Evolutionary conservation across 345 rosid species (phyloP).

Genomic region (Populus deltoides): DNA sequence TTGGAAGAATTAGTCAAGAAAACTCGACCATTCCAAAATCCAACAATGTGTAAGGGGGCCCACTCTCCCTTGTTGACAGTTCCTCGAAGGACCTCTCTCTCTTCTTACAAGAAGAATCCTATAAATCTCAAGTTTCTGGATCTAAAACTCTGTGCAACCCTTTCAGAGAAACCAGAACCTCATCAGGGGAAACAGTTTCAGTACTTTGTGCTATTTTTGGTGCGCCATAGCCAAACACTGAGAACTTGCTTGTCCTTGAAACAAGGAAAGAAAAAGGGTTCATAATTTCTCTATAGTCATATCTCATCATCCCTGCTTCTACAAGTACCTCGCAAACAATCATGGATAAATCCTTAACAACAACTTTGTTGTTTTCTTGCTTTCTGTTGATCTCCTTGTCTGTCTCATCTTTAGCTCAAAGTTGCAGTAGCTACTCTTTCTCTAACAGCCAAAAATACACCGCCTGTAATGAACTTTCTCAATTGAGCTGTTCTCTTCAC

Average conservation of each 20-base stretch:
- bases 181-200: not conserved
- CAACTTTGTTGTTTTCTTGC: not conserved
- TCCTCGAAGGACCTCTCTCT: not conserved
- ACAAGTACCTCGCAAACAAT: not conserved
- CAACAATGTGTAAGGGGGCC: too few relatives aligned
- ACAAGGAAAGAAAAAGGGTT: not conserved
- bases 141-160: not conserved
- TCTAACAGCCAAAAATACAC: constrained; percentile 20
- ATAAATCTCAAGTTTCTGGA: not conserved
- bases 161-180: not conserved
- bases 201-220: not conserved
- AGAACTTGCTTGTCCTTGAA: not conserved
- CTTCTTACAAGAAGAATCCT: not conserved
- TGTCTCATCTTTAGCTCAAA: constrained; percentile 28
- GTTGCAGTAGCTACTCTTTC: constrained; percentile 41
- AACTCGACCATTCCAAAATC: not conserved
- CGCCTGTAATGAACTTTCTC: constrained; percentile 42
- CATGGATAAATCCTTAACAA: not conserved
- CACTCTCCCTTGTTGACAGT: not conserved
- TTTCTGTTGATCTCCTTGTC: not conserved
- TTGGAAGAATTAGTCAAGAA: not conserved
- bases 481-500: constrained; percentile 56
- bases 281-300: not conserved
- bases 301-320: not conserved
- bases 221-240: not conserved